Percentiles rank a stretch among this genome's conserved stretches.
phyloP scores from a whole-genome alignment of 163 green algal species.

The Scenedesmus sp. region DNA sequence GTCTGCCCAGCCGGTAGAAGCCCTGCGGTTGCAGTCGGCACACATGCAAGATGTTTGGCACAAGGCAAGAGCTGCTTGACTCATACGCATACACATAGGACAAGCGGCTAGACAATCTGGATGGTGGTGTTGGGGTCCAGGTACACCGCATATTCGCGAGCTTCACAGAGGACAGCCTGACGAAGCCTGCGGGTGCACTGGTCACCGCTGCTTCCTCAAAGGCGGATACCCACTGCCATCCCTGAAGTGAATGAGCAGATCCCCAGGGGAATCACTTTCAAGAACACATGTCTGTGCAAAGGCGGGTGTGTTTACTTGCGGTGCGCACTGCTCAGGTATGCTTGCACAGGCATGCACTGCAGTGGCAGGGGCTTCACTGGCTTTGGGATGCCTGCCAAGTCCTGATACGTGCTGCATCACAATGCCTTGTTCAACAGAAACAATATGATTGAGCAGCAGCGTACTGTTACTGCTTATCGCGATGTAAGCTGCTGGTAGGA shows the following conservation, averaged over 20 bases:
- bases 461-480: background rate
- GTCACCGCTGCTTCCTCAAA: no score
- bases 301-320: background rate
- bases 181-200: no score
- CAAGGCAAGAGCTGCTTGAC: no score
- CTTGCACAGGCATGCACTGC: background rate
- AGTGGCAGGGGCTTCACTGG: no score
- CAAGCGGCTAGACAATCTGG: no score
- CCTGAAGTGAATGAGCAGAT: no score
- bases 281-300: background rate
- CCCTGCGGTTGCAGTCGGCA: background rate
- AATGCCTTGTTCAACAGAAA: background rate
- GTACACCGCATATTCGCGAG: no score
- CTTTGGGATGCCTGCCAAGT: background rate
- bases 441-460: no score
- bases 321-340: background rate
- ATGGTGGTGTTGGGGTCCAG: no score
- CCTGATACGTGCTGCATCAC: background rate
- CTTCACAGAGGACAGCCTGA: no score
- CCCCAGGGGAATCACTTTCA: background rate
- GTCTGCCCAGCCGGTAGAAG: constrained; percentile 85
- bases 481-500: background rate
- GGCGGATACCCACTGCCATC: no score
- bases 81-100: no score
- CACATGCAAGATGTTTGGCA: background rate